phyloP scores from a whole-genome alignment of 2,329 filamentous ascomycete genomes.

The Paecilomyces niveus region DNA sequence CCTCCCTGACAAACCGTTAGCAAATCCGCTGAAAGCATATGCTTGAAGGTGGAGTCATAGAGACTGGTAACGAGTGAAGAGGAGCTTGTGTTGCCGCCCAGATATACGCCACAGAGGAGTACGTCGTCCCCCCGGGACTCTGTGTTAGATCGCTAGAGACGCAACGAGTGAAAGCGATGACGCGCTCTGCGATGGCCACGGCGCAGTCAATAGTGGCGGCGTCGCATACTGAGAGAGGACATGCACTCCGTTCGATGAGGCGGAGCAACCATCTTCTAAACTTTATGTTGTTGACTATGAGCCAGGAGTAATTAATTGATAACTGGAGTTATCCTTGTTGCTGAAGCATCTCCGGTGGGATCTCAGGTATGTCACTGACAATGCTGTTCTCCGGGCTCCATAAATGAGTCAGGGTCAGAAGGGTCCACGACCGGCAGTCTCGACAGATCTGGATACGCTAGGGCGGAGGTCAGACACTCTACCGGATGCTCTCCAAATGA shows the following conservation, averaged over 20 bases:
- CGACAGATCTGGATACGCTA: not conserved
- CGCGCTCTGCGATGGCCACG: not conserved
- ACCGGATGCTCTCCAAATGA: not conserved
- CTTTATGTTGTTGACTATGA: not conserved
- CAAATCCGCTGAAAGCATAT: not conserved
- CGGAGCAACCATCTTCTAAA: not conserved
- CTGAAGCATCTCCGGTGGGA: not conserved
- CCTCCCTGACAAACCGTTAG: too few relatives aligned
- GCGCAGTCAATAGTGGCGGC: not conserved
- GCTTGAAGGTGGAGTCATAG: not conserved
- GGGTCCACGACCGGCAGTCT: not conserved
- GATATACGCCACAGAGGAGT: not conserved
- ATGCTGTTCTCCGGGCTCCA: not conserved
- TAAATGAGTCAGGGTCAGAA: not conserved
- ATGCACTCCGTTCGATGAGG: not conserved
- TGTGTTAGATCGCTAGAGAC: not conserved
- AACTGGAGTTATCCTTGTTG: not conserved
- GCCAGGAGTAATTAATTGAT: not conserved
- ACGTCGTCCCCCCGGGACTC: not conserved
- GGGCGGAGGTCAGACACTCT: not conserved
- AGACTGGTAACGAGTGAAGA: not conserved
- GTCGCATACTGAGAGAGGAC: not conserved
- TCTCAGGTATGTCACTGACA: not conserved
- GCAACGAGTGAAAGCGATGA: not conserved
- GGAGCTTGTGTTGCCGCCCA: not conserved